Conservation (phyloP, 1,284 basidiomycete species). For the Puccinia coronata region DNA sequence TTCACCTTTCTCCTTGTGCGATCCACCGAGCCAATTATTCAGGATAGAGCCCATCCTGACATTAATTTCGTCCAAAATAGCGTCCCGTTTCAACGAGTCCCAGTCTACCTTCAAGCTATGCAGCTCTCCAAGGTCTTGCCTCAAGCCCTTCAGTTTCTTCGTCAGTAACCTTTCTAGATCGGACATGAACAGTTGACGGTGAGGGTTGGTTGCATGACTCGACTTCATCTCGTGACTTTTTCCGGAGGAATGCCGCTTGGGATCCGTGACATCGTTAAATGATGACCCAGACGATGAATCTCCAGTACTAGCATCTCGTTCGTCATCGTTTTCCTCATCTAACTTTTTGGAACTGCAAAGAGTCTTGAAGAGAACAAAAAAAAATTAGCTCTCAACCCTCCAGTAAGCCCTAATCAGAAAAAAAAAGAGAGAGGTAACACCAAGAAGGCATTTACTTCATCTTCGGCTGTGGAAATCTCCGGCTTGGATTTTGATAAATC, state of each 20-base stretch:
- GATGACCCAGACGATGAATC: slow-evolving; percentile 21
- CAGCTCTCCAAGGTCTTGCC: slow-evolving; percentile 34
- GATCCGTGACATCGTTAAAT: background rate
- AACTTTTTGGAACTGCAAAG: background rate
- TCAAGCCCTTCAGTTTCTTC: slow-evolving; percentile 32
- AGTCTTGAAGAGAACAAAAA: background rate
- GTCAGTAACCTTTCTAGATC: slow-evolving; percentile 31
- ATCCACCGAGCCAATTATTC: slow-evolving; percentile 7
- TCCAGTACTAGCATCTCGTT: slow-evolving; percentile 1
- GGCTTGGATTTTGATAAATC: background rate
- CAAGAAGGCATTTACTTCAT: too few species aligned
- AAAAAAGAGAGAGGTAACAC: too few species aligned
- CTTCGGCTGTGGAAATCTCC: slow-evolving; percentile 9
- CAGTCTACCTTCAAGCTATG: slow-evolving; percentile 45
- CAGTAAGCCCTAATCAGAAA: too few species aligned
- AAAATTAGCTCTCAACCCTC: background rate
- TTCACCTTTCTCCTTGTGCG: slow-evolving; percentile 7
- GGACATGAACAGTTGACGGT: slow-evolving; percentile 10
- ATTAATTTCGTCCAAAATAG: slow-evolving; percentile 40
- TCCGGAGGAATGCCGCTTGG: background rate
- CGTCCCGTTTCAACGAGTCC: slow-evolving; percentile 47
- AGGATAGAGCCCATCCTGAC: slow-evolving; percentile 29
- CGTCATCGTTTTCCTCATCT: slow-evolving; percentile 33
- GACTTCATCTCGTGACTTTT: background rate
- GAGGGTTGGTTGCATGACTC: slow-evolving; percentile 1